phyloP scores from a whole-genome alignment of 208 protist species.

The Wallacemonas sp. region DNA sequence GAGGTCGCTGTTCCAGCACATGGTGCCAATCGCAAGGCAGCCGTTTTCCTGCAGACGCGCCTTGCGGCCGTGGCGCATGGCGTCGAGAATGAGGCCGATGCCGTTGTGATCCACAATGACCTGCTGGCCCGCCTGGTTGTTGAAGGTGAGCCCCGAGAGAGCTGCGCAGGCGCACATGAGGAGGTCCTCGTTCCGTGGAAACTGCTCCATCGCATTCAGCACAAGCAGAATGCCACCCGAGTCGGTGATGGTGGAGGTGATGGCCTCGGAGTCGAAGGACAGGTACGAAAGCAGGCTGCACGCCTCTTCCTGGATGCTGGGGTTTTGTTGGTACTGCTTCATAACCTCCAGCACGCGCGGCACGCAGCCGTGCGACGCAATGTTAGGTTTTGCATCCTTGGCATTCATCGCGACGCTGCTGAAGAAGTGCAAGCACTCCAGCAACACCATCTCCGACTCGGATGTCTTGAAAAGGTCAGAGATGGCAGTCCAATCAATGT shows the following conservation, averaged over 20 bases:
- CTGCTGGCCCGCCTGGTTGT: conserved; percentile 81
- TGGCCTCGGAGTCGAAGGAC: conserved; percentile 90
- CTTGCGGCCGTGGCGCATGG: conserved; percentile 78
- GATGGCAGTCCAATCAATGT: conserved; percentile 77
- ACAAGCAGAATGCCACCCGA: conserved; percentile 70
- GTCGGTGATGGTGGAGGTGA: conserved; percentile 83
- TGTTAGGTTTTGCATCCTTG: conserved; percentile 84
- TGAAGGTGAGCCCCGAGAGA: conserved; percentile 86
- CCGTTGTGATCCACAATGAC: conserved; percentile 78
- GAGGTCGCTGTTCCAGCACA: conserved; percentile 92
- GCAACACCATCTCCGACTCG: conserved; percentile 60
- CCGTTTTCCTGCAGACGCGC: conserved; percentile 86
- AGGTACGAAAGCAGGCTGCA: conserved; percentile 90
- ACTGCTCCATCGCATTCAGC: conserved; percentile 80
- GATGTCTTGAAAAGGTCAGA: conserved; percentile 60
- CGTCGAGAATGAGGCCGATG: conserved; percentile 75
- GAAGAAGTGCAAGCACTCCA: conserved; percentile 81
- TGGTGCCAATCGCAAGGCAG: conserved; percentile 88
- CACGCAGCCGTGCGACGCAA: conserved; percentile 78
- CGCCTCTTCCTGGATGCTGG: conserved; percentile 76
- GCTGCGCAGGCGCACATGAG: conserved; percentile 84
- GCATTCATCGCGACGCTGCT: conserved; percentile 80
- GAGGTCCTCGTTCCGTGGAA: conserved; percentile 78
- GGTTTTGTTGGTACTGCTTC: conserved; percentile 54
- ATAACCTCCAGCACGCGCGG: conserved; percentile 77